Evolutionary conservation across 345 rosid species (phyloP).

Genomic region (Lepidium didymum): DNA sequence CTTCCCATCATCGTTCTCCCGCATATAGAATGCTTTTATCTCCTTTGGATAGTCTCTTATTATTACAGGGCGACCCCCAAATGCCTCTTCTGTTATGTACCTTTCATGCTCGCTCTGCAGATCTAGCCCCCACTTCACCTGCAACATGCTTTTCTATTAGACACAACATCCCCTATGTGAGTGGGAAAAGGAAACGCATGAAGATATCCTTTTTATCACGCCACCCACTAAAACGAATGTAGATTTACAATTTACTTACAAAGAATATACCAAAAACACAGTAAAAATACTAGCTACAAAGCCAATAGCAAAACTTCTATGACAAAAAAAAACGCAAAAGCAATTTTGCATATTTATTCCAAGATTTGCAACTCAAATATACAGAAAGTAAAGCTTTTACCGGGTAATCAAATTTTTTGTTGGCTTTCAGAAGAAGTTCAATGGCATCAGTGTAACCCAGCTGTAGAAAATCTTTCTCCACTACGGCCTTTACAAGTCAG

Average conservation of each 20-base stretch:
- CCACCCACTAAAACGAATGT: background rate
- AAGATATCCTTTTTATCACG: background rate
- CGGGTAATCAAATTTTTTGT: slow-evolving; percentile 84
- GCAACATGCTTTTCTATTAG: background rate
- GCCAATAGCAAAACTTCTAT: background rate
- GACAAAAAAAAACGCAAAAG: background rate
- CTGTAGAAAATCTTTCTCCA: slow-evolving; percentile 83
- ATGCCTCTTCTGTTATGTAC: slow-evolving; percentile 84
- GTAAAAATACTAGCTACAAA: background rate
- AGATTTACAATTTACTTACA: background rate
- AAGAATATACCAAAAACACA: background rate
- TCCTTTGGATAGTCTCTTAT: slow-evolving; percentile 98
- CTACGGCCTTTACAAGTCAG: slow-evolving; percentile 55
- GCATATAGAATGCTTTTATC: slow-evolving; percentile 97
- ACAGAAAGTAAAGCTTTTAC: slow-evolving; percentile 32
- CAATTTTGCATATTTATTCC: background rate
- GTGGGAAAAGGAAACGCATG: background rate
- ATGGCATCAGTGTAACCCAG: slow-evolving; percentile 82
- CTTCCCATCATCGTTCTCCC: slow-evolving; percentile 92
- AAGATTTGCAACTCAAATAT: background rate
- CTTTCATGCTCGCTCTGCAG: slow-evolving; percentile 99
- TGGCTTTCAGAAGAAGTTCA: slow-evolving; percentile 74
- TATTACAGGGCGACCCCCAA: slow-evolving; percentile 80
- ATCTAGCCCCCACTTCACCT: slow-evolving; percentile 99
- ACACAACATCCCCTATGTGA: background rate